Evolutionary conservation across 75 land plant species (phyloP), one percentile per base, ranked within the genome.

Genomic region (Cupressus sempervirens): DNA sequence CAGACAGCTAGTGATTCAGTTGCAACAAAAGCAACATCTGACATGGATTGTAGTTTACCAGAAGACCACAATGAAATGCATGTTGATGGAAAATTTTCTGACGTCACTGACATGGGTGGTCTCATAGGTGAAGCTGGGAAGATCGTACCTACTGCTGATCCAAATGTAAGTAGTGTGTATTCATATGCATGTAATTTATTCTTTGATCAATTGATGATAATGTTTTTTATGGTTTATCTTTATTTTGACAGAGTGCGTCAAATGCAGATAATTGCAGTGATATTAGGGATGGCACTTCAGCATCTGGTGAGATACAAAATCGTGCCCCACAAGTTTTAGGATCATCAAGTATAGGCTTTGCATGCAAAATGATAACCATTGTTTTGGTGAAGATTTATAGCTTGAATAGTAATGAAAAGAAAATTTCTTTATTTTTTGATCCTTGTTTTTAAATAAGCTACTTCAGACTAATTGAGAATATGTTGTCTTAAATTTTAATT

Each of bases 1-100:
- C 87, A 91, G 81, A 80, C 50, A 30, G 45, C 75, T 53, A 85
- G 87, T 30, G 83, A 89, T 26, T 58, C 83, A 54, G 26, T 10
- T 8, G 88, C 85, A 36, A 45, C 52, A 50, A 87, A 86, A 82
- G 16, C 41, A 82, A n/a, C 29, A 29, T 79, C 81, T n/a, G 26
- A 43, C n/a, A 10, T n/a, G 46, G 81, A 79, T 79, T 43, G 50
- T 43, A 79, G 45, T 43, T 43, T 79, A 45, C 46, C 12, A 4
- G 29, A 38, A 43, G 81, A 41, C 45, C 52, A 79, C 48, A n/a
- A 10, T 45, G 81, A 79, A 79, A 79, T 79, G 81, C 43, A 79
- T 45, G 45, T 45, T 45, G 81, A 79, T 79, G 81, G 52, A 30
- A 79, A 48, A 3, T 79, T 79, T 11, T 50, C 81, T 2, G 48